Evolutionary conservation across 495 filamentous ascomycete genomes (phyloP).

Genomic region (Aspergillus bertholletiae): DNA sequence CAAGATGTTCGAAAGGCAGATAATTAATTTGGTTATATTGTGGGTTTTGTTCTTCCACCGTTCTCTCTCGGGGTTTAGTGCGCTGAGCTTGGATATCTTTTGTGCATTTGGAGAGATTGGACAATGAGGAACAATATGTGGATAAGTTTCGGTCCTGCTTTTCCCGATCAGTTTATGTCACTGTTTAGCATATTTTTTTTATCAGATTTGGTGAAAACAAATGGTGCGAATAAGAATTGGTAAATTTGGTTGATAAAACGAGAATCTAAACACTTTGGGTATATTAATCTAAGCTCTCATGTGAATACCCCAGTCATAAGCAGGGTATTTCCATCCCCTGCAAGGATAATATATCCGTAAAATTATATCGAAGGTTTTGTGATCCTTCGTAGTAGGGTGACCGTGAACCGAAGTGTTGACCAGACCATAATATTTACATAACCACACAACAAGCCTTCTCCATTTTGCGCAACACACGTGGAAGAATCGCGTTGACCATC

Average conservation of each 20-base stretch:
- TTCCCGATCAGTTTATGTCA: background rate
- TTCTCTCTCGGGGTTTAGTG: background rate
- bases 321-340: background rate
- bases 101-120: background rate
- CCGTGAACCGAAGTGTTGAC: background rate
- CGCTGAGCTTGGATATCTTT: background rate
- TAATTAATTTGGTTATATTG: conserved; percentile 5
- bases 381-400: background rate
- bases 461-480: conserved; percentile 58
- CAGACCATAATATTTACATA: conserved; percentile 52
- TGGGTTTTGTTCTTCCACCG: background rate
- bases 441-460: conserved; percentile 71
- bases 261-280: conserved; percentile 5
- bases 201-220: background rate
- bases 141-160: background rate
- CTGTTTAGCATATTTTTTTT: background rate
- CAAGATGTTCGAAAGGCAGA: conserved; percentile 17
- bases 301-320: background rate
- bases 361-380: background rate
- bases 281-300: conserved; percentile 5
- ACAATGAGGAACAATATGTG: background rate
- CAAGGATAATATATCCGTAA: background rate
- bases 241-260: background rate
- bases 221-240: background rate
- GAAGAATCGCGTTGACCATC: conserved; percentile 58